Evolutionary conservation across 768 basidiomycete genomes (phyloP), one percentile per base, ranked within the genome.

Genomic region (Tubosaeta sp.): DNA sequence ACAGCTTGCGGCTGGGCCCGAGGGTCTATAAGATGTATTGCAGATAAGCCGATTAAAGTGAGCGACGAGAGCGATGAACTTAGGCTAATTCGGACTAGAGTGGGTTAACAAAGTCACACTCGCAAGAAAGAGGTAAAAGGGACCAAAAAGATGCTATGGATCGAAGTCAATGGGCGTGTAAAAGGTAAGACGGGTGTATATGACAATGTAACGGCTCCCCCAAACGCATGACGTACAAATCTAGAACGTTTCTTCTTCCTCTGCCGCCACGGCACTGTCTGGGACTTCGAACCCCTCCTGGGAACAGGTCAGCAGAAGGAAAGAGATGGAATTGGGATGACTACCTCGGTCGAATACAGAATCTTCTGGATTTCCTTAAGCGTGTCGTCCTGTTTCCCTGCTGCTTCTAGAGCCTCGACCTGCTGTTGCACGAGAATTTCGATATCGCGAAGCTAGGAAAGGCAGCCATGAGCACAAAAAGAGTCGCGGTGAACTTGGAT

Each of bases 251-350:
- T 91, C 88, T 70, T 92, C 90, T 68, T 93, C 90, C 47, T 90
- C 89, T 21, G 76, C 76, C 0, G 70, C 57, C 29, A 62, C 75
- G 29, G 60, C 69, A 40, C 54, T 76, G 8, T 91, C 90, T 3
- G 93, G 92, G 12, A 94, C 90, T 64, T 94, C 94, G 60, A 94
- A 94, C 47, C 93, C 94, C 12, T 94, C 93, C 93, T 95, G 69
- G 4, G 41, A 52, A 42, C 40, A 27, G 25, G 53, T 60, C 13
- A 54, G 59, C 34, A 44, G 46, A 41, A 49, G 30, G 25, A 43
- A 40, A 34, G 14, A 32, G 40, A 24, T 41, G 1, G 18, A 21
- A 29, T 11, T 25, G 18, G 21, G 40, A 44, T 11, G n/a, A 49
- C 18, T 56, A 93, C 95, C 83, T 96, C 94, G 12, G 94, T 96